Percentiles rank a stretch among this genome's conserved stretches.
Evolutionary conservation across 208 protist genomes (phyloP).

Genomic region (Crithidia fasciculata): DNA sequence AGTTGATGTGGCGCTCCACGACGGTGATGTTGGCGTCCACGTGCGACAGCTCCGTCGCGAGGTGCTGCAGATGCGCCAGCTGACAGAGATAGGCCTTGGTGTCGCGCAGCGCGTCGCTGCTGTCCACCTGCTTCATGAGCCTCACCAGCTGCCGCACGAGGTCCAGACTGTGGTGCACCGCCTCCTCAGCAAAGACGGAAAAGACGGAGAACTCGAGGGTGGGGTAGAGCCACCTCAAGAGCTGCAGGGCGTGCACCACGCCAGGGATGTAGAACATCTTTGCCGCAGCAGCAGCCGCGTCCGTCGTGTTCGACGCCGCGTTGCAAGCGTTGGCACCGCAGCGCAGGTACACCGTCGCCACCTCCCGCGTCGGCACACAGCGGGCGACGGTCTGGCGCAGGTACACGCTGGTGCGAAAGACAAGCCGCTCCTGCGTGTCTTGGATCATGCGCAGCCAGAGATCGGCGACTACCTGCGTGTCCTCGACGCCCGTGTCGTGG

Average conservation of each 20-base stretch:
- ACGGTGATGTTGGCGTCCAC: slow-evolving; percentile 87
- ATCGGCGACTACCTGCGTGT: slow-evolving; percentile 46
- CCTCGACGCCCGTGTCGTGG: slow-evolving; percentile 36
- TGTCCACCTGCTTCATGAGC: slow-evolving; percentile 49
- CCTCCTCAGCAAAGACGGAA: slow-evolving; percentile 87
- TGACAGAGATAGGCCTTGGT: slow-evolving; percentile 71
- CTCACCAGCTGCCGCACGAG: slow-evolving; percentile 66
- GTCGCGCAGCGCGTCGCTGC: slow-evolving; percentile 35
- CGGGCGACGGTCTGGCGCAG: slow-evolving; percentile 63
- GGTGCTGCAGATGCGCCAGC: slow-evolving; percentile 76
- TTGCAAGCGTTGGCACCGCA: slow-evolving; percentile 27
- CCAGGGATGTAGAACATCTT: slow-evolving; percentile 55
- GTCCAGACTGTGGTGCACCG: slow-evolving; percentile 66
- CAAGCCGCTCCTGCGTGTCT: slow-evolving; percentile 85
- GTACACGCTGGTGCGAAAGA: slow-evolving; percentile 84
- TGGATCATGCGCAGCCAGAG: slow-evolving; percentile 84
- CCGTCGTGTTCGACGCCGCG: neutral
- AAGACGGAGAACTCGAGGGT: slow-evolving; percentile 88
- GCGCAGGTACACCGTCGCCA: slow-evolving; percentile 49
- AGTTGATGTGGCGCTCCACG: slow-evolving; percentile 76
- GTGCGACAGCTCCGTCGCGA: slow-evolving; percentile 70
- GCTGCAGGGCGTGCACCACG: slow-evolving; percentile 58
- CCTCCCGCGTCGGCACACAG: slow-evolving; percentile 42
- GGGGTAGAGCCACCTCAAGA: slow-evolving; percentile 80
- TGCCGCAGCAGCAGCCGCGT: neutral